Conservation (phyloP, 352 stramenopile genomes). For the Phytophthora constricta region DNA sequence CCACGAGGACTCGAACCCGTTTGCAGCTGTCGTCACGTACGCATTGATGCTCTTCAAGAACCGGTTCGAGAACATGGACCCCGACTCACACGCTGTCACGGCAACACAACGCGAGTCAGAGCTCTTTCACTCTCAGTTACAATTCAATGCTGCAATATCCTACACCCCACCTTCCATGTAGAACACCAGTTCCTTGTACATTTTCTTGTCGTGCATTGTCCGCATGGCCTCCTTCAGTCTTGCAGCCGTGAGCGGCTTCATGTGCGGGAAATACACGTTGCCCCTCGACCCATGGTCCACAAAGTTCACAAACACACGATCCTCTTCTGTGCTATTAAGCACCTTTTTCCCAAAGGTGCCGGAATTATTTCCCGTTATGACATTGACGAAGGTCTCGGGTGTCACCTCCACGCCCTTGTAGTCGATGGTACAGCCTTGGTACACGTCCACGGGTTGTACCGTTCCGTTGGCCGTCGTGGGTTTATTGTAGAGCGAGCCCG, state of each 20-base stretch:
- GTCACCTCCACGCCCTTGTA: constrained; percentile 83
- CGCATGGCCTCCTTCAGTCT: constrained; percentile 73
- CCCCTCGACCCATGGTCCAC: constrained; percentile 90
- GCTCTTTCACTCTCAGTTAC: background rate
- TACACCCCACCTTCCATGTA: constrained; percentile 82
- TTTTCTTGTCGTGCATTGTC: constrained; percentile 83
- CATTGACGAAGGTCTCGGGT: constrained; percentile 87
- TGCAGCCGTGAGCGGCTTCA: constrained; percentile 72
- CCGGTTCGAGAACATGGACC: constrained; percentile 88
- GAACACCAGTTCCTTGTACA: constrained; percentile 92
- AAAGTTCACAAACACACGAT: constrained; percentile 94
- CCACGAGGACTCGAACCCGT: constrained; percentile 89
- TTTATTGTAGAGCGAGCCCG: constrained; percentile 90
- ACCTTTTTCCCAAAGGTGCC: constrained; percentile 74
- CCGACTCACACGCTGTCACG: constrained; percentile 86
- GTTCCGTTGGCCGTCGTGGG: constrained; percentile 42
- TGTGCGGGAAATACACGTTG: constrained; percentile 84
- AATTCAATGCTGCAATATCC: background rate
- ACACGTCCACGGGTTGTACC: constrained; percentile 79
- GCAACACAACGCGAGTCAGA: constrained; percentile 3
- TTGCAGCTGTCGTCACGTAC: constrained; percentile 91
- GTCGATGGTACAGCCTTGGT: constrained; percentile 83
- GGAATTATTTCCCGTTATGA: constrained; percentile 82
- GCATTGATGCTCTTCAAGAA: constrained; percentile 87
- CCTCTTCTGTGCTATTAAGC: constrained; percentile 79